phyloP scores from a whole-genome alignment of 2,329 filamentous ascomycete genomes.

The Fusarium heterosporum region DNA sequence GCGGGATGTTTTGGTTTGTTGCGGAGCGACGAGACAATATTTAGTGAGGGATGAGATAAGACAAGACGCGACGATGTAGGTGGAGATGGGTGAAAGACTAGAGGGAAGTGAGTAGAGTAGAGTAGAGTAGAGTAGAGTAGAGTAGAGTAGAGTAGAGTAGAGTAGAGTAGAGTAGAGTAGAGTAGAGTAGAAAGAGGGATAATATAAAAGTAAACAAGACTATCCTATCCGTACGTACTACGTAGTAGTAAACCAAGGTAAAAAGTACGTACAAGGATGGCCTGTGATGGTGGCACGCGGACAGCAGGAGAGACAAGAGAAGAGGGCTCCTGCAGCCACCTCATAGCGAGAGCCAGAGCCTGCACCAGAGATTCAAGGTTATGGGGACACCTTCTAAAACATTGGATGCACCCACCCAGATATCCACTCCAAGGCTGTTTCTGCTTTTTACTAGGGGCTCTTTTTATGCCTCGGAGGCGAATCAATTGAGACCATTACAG shows the following conservation, averaged over 20 bases:
- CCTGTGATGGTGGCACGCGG: constrained; percentile 38
- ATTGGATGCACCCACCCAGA: constrained; percentile 5
- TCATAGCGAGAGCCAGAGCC: too few species aligned
- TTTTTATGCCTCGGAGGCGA: constrained; percentile 34
- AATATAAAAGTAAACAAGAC: constrained; percentile 24
- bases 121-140: too few species aligned
- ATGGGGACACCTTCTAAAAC: constrained; percentile 29
- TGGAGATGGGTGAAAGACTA: too few species aligned
- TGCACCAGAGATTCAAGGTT: constrained; percentile 34
- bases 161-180: constrained; percentile 1
- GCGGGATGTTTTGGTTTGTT: constrained; percentile 40
- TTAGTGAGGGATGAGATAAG: background rate
- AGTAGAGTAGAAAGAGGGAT: constrained; percentile 2
- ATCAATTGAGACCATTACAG: constrained; percentile 29
- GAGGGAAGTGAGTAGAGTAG: too few species aligned
- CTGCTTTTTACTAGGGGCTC: constrained; percentile 20
- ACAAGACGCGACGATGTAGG: constrained; percentile 18
- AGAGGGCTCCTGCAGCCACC: constrained; percentile 13
- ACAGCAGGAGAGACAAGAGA: constrained; percentile 21
- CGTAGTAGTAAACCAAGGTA: constrained; percentile 1
- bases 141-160: constrained; percentile 3
- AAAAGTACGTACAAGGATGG: constrained; percentile 22
- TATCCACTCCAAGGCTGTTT: constrained; percentile 35
- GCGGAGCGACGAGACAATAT: constrained; percentile 36
- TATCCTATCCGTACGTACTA: too few species aligned